Conservation (phyloP, 2,329 filamentous ascomycete species). For the Monosporascus cannonballus region DNA sequence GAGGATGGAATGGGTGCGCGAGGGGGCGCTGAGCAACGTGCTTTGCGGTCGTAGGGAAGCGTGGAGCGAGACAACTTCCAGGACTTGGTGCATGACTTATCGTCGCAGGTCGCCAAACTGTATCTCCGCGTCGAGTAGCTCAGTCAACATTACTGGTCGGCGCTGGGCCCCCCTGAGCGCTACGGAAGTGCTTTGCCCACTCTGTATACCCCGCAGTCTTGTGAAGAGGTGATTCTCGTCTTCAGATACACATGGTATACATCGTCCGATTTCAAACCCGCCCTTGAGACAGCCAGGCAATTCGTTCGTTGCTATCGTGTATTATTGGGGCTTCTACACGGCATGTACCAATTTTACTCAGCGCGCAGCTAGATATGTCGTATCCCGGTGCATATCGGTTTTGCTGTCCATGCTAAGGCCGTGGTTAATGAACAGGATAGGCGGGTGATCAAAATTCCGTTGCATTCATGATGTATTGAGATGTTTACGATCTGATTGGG, state of each 20-base stretch:
- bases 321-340: too few relatives aligned
- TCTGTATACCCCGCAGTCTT: constrained; percentile 4
- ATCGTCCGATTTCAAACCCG: constrained; percentile 11
- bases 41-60: constrained; percentile 11
- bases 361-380: too few relatives aligned
- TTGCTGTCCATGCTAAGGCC: too few relatives aligned
- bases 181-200: constrained; percentile 4
- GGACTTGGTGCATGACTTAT: constrained; percentile 2
- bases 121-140: constrained; percentile 1
- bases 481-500: too few relatives aligned
- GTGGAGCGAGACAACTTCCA: constrained; percentile 9
- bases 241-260: constrained; percentile 15
- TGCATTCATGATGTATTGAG: too few relatives aligned
- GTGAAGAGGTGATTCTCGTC: constrained; percentile 6
- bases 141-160: constrained; percentile 15
- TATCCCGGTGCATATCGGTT: too few relatives aligned
- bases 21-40: constrained; percentile 10
- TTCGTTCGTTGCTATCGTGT: too few relatives aligned
- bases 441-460: too few relatives aligned
- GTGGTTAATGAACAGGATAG: too few relatives aligned
- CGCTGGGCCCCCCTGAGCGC: constrained; percentile 9
- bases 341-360: too few relatives aligned
- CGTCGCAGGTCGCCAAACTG: constrained; percentile 7
- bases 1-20: constrained; percentile 15
- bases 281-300: constrained; percentile 31